phyloP scores from a whole-genome alignment of 331 rosid genomes.

The Acacia concinna region DNA sequence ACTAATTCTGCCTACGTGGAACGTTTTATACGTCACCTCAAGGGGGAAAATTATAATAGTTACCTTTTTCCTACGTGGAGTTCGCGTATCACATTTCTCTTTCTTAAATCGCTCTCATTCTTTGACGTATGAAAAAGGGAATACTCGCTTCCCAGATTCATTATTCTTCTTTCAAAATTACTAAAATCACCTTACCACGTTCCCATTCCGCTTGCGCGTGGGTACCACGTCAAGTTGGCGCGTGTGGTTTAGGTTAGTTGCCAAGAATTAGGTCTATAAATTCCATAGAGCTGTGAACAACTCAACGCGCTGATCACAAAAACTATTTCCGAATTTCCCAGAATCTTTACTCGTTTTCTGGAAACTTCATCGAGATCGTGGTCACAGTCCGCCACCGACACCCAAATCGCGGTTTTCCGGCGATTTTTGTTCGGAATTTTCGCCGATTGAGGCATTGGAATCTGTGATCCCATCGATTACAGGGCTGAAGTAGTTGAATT shows the following conservation, averaged over 20 bases:
- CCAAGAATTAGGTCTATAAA: neutral
- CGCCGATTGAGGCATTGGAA: neutral
- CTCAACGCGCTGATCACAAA: neutral
- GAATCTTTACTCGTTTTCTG: neutral
- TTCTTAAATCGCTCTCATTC: neutral
- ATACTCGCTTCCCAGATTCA: neutral
- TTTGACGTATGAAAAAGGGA: neutral
- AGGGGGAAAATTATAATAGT: neutral
- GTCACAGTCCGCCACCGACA: neutral
- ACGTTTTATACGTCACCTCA: neutral
- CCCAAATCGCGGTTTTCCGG: neutral
- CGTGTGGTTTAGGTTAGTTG: neutral
- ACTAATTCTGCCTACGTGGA: too few relatives aligned
- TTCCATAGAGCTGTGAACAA: neutral
- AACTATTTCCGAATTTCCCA: neutral
- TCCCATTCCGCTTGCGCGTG: neutral
- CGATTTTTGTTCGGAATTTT: neutral
- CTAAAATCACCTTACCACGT: neutral
- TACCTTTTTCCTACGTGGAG: neutral
- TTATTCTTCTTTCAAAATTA: neutral
- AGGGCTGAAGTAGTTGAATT: constrained; percentile 19
- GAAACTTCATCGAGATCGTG: constrained; percentile 25
- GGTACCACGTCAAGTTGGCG: neutral
- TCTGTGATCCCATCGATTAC: constrained; percentile 27
- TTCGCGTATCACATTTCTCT: neutral